Base-by-base conservation (phyloP, 2,329 filamentous ascomycete genomes). In the Sporothrix curviconia region DNA sequence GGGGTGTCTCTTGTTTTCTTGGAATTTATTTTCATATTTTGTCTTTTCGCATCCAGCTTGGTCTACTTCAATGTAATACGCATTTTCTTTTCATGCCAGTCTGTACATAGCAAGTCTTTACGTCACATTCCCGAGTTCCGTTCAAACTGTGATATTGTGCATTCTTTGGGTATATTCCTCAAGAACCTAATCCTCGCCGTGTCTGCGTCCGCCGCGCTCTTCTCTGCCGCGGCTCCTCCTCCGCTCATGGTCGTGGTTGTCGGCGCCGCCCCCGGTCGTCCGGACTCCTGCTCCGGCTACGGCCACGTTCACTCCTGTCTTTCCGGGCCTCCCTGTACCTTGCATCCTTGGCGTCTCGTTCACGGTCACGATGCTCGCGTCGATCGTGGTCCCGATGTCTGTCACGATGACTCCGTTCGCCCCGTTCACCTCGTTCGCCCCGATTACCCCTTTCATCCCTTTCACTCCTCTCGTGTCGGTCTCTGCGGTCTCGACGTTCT, bases 251-350 rank as follows among this genome's bases (percentile, higher is more conserved):
- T 52, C 34, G 8, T 14, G 32, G 14, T 6, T n/a, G n/a, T n/a
- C n/a, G n/a, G n/a, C n/a, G 49, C 17, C 36, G 25, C 5, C 24
- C 34, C 12, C 22, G 46, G 7, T 39, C 39, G 12, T 37, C 37
- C 9, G 28, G 49, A 12, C 42, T 40, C 28, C 43, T 44, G 14
- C 43, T 56, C n/a, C 46, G 58, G n/a, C 51, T 50, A 47, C 40
- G 51, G 8, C 37, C n/a, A 9, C 14, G 3, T 9, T 24, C 39
- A 19, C n/a, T 24, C 24, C 17, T 19, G n/a, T 42, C 39, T 42
- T 17, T 42, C 3, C 7, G 4, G n/a, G n/a, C n/a, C n/a, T 42
- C 39, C 39, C 14, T 40, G 14, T 19, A 7, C 7, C n/a, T 50
- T 3, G 36, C 32, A 37, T 34, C 24, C 4, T 24, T 25, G 28